phyloP scores from a whole-genome alignment of 2,329 filamentous ascomycete genomes.

The Phaeomoniella chlamydospora region DNA sequence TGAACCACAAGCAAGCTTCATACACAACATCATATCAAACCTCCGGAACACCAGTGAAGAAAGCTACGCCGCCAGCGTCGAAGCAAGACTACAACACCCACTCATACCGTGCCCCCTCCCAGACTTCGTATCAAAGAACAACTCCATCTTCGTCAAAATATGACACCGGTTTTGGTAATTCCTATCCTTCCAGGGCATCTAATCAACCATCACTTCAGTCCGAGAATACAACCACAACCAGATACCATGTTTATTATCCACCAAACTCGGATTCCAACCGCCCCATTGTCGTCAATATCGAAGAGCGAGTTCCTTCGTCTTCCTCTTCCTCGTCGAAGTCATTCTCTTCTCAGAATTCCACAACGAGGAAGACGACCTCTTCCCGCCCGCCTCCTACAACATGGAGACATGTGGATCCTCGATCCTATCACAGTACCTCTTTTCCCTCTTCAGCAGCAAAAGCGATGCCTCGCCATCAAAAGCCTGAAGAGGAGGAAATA shows the following conservation, averaged over 20 bases:
- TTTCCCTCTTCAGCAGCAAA: slow-evolving; percentile 1
- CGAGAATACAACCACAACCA: neutral
- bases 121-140: neutral
- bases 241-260: neutral
- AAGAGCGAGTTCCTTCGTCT: neutral
- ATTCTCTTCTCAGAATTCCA: neutral
- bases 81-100: neutral
- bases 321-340: neutral
- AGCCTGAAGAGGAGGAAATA: neutral
- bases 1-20: neutral
- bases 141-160: neutral
- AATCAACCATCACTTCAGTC: neutral
- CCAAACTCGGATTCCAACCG: neutral
- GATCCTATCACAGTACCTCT: no score
- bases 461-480: neutral
- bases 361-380: neutral
- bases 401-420: no score
- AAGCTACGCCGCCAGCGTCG: no score
- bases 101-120: neutral
- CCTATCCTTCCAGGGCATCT: neutral
- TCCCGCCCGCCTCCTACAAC: neutral
- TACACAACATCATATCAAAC: neutral
- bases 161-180: neutral
- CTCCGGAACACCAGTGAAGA: no score
- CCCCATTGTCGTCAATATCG: neutral